Evolutionary conservation across 306 rosid species (phyloP).

Genomic region (Psophocarpus tetragonolobus): DNA sequence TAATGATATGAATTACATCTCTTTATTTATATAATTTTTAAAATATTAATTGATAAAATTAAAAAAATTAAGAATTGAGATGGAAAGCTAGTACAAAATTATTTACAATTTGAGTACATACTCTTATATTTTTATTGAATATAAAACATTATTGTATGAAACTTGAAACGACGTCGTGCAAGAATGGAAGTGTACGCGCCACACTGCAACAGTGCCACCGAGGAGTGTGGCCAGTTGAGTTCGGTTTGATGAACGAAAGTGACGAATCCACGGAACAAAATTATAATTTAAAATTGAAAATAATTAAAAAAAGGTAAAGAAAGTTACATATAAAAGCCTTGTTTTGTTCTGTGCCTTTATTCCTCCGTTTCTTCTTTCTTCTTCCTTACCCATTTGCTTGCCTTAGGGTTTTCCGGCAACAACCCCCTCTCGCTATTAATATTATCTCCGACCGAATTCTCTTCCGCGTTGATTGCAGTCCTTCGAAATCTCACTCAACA

Average conservation of each 20-base stretch:
- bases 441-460: neutral
- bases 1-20: no score
- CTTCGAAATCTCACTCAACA: neutral
- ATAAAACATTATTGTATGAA: no score
- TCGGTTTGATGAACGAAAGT: neutral
- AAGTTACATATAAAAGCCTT: conserved; percentile 42
- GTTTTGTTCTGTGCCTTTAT: neutral
- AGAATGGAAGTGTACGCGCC: neutral
- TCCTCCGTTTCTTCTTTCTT: neutral
- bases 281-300: neutral
- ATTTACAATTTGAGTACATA: no score
- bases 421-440: neutral
- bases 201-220: conserved; percentile 17
- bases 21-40: no score
- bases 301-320: neutral
- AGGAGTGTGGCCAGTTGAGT: neutral
- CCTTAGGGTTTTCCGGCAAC: conserved; percentile 43
- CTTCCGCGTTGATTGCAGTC: neutral
- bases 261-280: neutral
- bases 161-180: neutral
- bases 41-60: no score
- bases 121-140: no score
- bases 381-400: neutral
- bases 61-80: no score
- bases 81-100: no score